phyloP scores from a whole-genome alignment of 306 rosid species.

The Cajanus cajan region DNA sequence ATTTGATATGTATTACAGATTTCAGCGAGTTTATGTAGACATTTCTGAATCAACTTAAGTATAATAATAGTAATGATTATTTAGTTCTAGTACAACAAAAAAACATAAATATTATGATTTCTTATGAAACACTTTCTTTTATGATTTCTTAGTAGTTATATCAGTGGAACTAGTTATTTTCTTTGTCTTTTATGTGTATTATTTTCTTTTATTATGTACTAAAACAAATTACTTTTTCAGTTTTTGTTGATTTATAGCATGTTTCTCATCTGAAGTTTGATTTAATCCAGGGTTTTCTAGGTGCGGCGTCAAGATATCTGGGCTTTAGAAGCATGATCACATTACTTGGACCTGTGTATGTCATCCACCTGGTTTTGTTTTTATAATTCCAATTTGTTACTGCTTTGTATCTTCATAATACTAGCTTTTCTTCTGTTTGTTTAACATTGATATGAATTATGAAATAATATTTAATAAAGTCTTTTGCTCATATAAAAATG shows the following conservation, averaged over 20 bases:
- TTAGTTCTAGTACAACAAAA: not conserved
- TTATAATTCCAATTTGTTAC: conserved; percentile 16
- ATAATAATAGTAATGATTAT: not conserved
- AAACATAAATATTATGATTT: too few relatives aligned
- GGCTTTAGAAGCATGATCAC: conserved; percentile 88
- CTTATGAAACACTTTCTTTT: too few relatives aligned
- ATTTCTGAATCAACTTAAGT: conserved; percentile 11
- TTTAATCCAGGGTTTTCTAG: conserved; percentile 69
- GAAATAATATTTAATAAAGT: not conserved
- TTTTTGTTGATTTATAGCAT: conserved; percentile 7
- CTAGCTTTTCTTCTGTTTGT: conserved; percentile 17
- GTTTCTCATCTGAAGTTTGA: conserved; percentile 29
- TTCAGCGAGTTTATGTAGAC: not conserved
- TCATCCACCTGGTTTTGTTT: conserved; percentile 34
- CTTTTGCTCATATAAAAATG: not conserved
- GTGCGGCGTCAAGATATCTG: conserved; percentile 89
- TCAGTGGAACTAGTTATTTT: not conserved
- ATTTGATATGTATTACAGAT: not conserved
- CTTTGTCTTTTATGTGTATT: not conserved
- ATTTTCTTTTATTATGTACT: not conserved
- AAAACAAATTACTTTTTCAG: conserved; percentile 1
- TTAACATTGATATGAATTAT: not conserved
- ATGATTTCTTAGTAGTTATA: not conserved
- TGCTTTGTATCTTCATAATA: not conserved
- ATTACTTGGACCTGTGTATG: conserved; percentile 89